These are phyloP conservation scores for Grifola frondosa DNA, from an alignment of 1,284 basidiomycete genomes.

Conservation along the genomic window DNA sequence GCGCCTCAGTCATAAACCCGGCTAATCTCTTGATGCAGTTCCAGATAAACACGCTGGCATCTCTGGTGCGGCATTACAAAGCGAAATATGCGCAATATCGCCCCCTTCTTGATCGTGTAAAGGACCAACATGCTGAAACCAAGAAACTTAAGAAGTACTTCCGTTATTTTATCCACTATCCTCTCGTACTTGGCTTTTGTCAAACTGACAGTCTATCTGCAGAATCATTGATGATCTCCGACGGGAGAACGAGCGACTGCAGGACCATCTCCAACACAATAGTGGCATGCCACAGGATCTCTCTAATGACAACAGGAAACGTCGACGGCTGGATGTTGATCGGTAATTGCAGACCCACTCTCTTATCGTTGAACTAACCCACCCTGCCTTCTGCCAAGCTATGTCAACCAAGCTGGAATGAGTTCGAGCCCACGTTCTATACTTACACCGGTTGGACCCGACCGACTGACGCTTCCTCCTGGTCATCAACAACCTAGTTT, in stretches of 20 bases:
- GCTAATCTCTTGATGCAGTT: conserved; percentile 47
- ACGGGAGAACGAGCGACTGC: conserved; percentile 49
- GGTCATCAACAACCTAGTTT: conserved; percentile 50
- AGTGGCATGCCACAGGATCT: conserved; percentile 35
- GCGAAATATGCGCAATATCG: conserved; percentile 53
- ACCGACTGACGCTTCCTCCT: conserved; percentile 58
- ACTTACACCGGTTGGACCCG: conserved; percentile 49
- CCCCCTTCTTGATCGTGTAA: conserved; percentile 46
- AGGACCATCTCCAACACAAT: conserved; percentile 34
- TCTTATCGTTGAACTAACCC: too few relatives aligned
- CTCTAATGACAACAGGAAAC: conserved; percentile 61
- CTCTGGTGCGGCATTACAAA: conserved; percentile 62
- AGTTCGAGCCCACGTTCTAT: conserved; percentile 59
- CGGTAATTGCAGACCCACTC: too few relatives aligned
- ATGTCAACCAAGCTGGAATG: too few relatives aligned
- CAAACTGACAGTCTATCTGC: conserved; percentile 6
- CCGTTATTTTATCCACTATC: not conserved
- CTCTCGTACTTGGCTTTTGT: conserved; percentile 1
- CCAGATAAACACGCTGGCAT: conserved; percentile 72
- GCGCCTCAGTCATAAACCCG: not conserved
- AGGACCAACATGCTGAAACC: conserved; percentile 39
- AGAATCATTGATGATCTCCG: conserved; percentile 54
- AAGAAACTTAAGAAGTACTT: conserved; percentile 54
- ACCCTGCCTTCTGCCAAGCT: too few relatives aligned
- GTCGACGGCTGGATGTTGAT: conserved; percentile 48